Evolutionary conservation across 176 grass and related monocot genomes (phyloP).

Genomic region (Poa annua): DNA sequence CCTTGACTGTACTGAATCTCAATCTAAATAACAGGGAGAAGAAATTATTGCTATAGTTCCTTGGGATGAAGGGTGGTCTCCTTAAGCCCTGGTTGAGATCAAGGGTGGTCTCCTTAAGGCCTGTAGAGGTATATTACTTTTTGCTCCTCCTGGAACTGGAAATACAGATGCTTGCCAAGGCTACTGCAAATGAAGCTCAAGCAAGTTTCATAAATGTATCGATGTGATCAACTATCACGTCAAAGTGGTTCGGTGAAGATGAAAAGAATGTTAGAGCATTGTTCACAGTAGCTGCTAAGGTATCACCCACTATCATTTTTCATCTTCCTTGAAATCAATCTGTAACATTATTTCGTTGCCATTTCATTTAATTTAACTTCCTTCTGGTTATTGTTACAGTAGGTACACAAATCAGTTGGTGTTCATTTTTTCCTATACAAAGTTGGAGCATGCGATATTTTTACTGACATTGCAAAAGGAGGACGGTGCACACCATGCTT

Average conservation of each 20-base stretch:
- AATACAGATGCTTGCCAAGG: slow-evolving; percentile 88
- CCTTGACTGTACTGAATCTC: slow-evolving; percentile 25
- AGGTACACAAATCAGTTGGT: too few species aligned
- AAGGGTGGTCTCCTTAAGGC: slow-evolving; percentile 84
- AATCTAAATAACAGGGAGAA: slow-evolving; percentile 64
- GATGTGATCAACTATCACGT: slow-evolving; percentile 74
- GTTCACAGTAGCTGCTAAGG: slow-evolving; percentile 80
- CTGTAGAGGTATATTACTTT: slow-evolving; percentile 81
- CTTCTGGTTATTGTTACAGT: too few species aligned
- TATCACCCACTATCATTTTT: slow-evolving; percentile 80
- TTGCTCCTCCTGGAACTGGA: slow-evolving; percentile 80
- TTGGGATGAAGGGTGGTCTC: slow-evolving; percentile 93
- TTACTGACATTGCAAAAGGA: too few species aligned
- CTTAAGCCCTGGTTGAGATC: neutral
- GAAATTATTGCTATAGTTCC: slow-evolving; percentile 92
- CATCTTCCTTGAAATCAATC: slow-evolving; percentile 11
- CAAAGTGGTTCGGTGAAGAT: slow-evolving; percentile 90
- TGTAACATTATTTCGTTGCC: neutral
- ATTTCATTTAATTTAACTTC: neutral
- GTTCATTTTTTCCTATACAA: too few species aligned
- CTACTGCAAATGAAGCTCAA: slow-evolving; percentile 84
- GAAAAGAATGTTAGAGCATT: slow-evolving; percentile 84
- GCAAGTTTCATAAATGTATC: slow-evolving; percentile 93
- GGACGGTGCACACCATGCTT: too few species aligned
- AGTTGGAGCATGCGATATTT: too few species aligned